Evolutionary conservation across 169 alveolate species (phyloP).

Genomic region (Plasmodium sp.): DNA sequence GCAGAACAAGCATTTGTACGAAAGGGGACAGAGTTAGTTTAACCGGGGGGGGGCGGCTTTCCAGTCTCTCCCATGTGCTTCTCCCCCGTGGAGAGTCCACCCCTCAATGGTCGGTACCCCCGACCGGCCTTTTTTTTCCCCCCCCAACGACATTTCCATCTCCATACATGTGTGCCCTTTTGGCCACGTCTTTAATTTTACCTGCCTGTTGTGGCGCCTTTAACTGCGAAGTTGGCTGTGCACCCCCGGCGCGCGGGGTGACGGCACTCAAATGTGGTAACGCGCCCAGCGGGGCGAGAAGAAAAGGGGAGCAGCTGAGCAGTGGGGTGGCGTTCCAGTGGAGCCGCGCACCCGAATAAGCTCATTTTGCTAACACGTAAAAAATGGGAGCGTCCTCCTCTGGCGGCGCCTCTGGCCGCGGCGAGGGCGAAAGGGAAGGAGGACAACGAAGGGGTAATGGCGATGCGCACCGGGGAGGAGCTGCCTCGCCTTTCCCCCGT

Average conservation of each 20-base stretch:
- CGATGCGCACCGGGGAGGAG: neutral
- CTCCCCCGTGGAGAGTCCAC: neutral
- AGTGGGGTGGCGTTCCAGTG: neutral
- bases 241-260: neutral
- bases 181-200: neutral
- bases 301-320: neutral
- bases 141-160: neutral
- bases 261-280: neutral
- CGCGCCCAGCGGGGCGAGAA: neutral
- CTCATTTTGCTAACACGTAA: neutral
- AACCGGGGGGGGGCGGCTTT: neutral
- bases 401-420: neutral
- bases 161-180: neutral
- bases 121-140: neutral
- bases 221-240: neutral
- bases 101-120: neutral
- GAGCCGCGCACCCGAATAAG: neutral
- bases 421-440: neutral
- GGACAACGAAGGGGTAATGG: neutral
- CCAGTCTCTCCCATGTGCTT: neutral
- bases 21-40: slow-evolving; percentile 6
- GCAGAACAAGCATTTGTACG: slow-evolving; percentile 62
- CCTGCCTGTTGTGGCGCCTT: neutral
- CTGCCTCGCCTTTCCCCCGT: neutral
- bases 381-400: neutral